These are phyloP conservation scores for Aspergillus persii DNA, from an alignment of 2,329 filamentous ascomycete species.

Conservation along the genomic window DNA sequence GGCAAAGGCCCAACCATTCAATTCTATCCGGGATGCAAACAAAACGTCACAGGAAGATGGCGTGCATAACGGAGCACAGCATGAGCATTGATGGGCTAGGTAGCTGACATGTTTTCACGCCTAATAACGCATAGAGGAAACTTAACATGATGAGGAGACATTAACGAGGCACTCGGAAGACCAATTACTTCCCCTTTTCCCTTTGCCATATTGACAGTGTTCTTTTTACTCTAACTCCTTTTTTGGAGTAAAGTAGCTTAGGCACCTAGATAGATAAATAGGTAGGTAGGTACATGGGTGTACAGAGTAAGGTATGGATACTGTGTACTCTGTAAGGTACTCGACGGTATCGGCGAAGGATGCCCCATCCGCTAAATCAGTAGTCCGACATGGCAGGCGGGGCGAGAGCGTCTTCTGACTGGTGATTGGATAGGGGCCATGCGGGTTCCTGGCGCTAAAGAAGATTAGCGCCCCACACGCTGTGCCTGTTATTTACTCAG, in stretches of 20 bases:
- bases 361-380: not conserved
- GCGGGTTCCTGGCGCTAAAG: constrained; percentile 29
- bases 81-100: constrained; percentile 4
- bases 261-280: too few relatives aligned
- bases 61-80: constrained; percentile 1
- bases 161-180: not conserved
- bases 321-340: too few relatives aligned
- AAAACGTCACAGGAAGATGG: not conserved
- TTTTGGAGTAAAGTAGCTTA: too few relatives aligned
- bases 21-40: not conserved
- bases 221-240: too few relatives aligned
- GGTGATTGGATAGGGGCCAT: constrained; percentile 17
- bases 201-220: too few relatives aligned
- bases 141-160: not conserved
- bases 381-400: constrained; percentile 2
- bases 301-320: too few relatives aligned
- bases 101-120: constrained; percentile 5
- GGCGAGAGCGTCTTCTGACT: not conserved
- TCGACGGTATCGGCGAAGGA: not conserved
- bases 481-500: not conserved
- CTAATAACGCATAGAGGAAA: not conserved
- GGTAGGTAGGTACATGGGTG: too few relatives aligned
- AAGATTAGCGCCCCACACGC: constrained; percentile 1
- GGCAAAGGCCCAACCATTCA: constrained; percentile 9
- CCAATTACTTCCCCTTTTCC: not conserved